A percentile compares a stretch with the other conserved stretches of the same genome.
Evolutionary conservation across 2,329 filamentous ascomycete genomes (phyloP).

Genomic region (Claviceps quebecensis): DNA sequence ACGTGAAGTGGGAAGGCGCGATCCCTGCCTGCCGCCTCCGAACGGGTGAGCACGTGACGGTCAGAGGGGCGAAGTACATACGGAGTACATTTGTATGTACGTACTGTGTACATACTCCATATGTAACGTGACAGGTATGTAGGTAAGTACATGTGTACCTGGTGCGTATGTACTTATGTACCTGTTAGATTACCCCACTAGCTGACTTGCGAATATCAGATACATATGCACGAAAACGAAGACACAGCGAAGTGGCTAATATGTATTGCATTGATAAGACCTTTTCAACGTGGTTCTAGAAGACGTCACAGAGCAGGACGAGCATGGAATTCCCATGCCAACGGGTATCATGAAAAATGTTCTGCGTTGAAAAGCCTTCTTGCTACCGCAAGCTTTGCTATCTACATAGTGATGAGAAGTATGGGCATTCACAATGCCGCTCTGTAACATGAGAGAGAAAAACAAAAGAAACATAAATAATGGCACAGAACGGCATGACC

Average conservation of each 20-base stretch:
- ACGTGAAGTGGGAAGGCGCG: slow-evolving; percentile 1
- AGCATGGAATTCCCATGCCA: not conserved
- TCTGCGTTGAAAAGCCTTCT: not conserved
- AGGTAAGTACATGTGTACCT: too few relatives aligned
- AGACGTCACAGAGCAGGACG: not conserved
- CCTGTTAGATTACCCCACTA: too few relatives aligned
- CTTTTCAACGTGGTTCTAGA: not conserved
- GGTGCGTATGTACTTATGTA: too few relatives aligned
- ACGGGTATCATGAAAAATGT: not conserved
- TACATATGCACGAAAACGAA: too few relatives aligned
- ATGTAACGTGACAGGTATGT: too few relatives aligned
- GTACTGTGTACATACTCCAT: too few relatives aligned
- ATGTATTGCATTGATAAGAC: too few relatives aligned
- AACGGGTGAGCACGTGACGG: slow-evolving; percentile 9
- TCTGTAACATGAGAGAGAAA: not conserved
- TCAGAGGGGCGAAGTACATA: not conserved
- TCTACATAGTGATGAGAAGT: slow-evolving; percentile 1
- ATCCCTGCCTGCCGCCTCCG: not conserved
- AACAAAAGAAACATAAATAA: not conserved
- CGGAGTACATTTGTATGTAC: too few relatives aligned
- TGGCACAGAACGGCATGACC: not conserved
- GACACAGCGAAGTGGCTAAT: too few relatives aligned
- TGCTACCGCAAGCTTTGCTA: not conserved
- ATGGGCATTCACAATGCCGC: not conserved
- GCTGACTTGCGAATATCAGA: too few relatives aligned